phyloP scores from a whole-genome alignment of 768 basidiomycete species.

The Podaxis mareebaensis region DNA sequence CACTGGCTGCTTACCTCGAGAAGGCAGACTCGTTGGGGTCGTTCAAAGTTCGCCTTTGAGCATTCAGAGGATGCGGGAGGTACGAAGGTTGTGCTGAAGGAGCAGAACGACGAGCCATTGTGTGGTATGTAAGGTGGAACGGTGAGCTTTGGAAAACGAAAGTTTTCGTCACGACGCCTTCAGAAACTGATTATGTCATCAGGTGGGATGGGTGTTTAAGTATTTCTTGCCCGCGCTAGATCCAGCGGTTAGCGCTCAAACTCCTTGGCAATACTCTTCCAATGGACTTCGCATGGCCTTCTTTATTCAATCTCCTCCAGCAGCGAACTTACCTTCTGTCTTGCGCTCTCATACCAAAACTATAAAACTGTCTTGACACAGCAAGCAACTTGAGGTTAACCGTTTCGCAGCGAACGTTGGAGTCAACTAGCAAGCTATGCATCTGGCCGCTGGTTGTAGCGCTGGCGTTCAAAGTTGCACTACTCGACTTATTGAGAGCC shows the following conservation, averaged over 20 bases:
- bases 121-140: slow-evolving; percentile 16
- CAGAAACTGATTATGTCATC: slow-evolving; percentile 6
- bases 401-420: too few species aligned
- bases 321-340: too few species aligned
- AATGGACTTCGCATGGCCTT: too few species aligned
- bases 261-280: too few species aligned
- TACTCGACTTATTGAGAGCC: neutral
- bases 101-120: slow-evolving; percentile 69
- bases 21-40: slow-evolving; percentile 69
- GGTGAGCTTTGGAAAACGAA: slow-evolving; percentile 9
- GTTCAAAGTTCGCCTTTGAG: slow-evolving; percentile 38
- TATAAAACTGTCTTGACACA: too few species aligned
- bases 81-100: slow-evolving; percentile 58
- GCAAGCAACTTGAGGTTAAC: too few species aligned
- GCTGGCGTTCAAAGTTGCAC: neutral
- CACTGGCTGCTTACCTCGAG: slow-evolving; percentile 33
- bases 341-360: too few species aligned
- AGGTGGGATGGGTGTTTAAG: too few species aligned
- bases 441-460: too few species aligned
- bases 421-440: too few species aligned
- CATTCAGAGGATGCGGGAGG: slow-evolving; percentile 46
- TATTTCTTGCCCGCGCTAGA: neutral
- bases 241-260: neutral
- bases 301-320: too few species aligned
- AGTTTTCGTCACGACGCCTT: slow-evolving; percentile 7